Base-by-base conservation (phyloP, 2,329 filamentous ascomycete species). In the Apiospora pterosperma region DNA sequence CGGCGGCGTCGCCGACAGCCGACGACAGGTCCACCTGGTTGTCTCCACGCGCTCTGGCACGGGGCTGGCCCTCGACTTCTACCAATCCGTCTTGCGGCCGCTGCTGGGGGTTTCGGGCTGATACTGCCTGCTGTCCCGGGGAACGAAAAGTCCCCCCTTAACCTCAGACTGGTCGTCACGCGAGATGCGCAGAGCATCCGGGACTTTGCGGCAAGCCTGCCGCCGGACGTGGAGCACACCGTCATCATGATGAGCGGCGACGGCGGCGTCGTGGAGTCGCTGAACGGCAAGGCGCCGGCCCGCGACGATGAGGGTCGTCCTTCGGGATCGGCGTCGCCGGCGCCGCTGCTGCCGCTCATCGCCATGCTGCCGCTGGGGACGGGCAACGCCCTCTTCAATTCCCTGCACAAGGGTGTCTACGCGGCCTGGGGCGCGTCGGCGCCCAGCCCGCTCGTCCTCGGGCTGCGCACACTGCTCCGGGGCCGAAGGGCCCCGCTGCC, bases 221-320 rank as follows among this genome's bases (percentile, higher is more conserved):
- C 74, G n/a, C 28, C 63, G 16, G 42, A 25, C 4, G 60, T 52
- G 48, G 69, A 68, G 14, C 86, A 89, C 72, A 88, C 89, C 0
- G 82, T 97, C 31, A 78, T 97, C 36, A 84, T 98, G 14, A 82
- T 97, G 5, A 95, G 91, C 60, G 95, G 95, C 7, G 95, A 98
- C 75, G 95, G 95, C 16, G 95, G 93, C 6, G 77, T 97, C 2
- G 85, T 93, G 21, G 95, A 98, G 70, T 81, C 96, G 1, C 81
- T 97, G 65, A 96, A 97, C 73, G 86, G 85, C 3, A 81, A 73
- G 31, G 68, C 69, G 0, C 62, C 65, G 1, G 42, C 63, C 1
- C 68, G 68, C 7, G 65, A 65, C 16, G 44, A 63, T 0, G 41
- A 67, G 36, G 59, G 11, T 21, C n/a, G n/a, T n/a, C n/a, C n/a